These are phyloP conservation scores for Paramecium tetraurelia DNA, from an alignment of 73 alveolate genomes.

Conservation along the genomic window DNA sequence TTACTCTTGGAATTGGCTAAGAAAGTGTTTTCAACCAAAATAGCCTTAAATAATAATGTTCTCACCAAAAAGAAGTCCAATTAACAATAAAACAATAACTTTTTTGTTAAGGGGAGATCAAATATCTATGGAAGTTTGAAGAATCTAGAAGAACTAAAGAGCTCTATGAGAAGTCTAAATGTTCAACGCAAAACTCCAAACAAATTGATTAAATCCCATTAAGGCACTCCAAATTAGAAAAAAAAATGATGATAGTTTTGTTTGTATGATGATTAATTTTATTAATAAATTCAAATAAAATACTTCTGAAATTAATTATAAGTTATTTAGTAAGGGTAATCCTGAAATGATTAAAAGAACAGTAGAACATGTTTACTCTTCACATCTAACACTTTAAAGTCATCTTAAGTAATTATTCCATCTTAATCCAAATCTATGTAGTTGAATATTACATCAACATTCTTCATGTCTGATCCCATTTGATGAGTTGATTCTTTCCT, in stretches of 20 bases:
- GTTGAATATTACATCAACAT: background rate
- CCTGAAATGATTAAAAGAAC: background rate
- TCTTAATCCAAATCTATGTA: background rate
- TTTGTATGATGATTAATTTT: background rate
- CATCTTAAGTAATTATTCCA: background rate
- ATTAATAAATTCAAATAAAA: background rate
- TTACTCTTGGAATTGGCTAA: background rate
- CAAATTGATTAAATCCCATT: background rate
- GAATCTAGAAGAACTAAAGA: background rate
- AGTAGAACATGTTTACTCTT: background rate
- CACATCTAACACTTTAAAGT: background rate
- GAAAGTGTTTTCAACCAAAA: background rate
- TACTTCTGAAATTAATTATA: background rate
- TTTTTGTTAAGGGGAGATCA: background rate
- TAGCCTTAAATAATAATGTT: background rate
- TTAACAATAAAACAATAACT: background rate
- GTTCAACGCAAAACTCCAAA: background rate
- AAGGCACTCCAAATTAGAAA: background rate
- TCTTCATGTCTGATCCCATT: background rate
- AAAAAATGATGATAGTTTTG: background rate
- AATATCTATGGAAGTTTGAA: background rate
- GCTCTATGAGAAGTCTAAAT: constrained; percentile 5
- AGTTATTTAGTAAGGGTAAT: background rate
- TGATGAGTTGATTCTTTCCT: background rate
- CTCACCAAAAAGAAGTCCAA: background rate